Base-by-base conservation (phyloP, 176 grass and related monocot species). In the Musa troglodytarum region DNA sequence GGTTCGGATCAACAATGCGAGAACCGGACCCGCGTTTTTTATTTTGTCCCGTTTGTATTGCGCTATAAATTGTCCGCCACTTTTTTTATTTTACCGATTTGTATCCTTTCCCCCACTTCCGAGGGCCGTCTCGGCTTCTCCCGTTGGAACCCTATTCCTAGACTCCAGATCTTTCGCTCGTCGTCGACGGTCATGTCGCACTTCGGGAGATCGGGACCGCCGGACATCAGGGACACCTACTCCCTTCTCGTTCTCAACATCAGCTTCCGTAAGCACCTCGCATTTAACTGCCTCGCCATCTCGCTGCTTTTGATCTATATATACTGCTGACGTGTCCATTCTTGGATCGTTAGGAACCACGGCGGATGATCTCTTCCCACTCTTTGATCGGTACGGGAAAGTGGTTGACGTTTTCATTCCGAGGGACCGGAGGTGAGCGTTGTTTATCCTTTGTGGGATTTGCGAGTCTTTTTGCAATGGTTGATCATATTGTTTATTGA, bases 201-300 rank as follows among this genome's bases (percentile, higher is more conserved):
- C 78, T 98, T 98, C 69, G 90, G 95, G 0, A 85, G 95, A 63
- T 98, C 88, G 9, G 95, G 95, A 19, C 95, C 95, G 49, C 90
- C 95, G 29, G 84, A 83, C 63, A 94, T 98, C 69, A 89, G 54
- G 64, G 90, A 93, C 69, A 93, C 84, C 53, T 98, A 85, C 76
- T 98, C 95, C 15, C 95, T 98, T 61, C 95, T 98, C 80, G 95
- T 98, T 54, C 95, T 98, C 50, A 93, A 98, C 81, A 88, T 98
- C 80, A 89, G 83, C 83, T 98, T 98, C 80, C 95, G 90, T 98
- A 49, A 54, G 72, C 28, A 34, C 50, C 53, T 73, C 63, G 22
- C 10, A 22, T 61, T 61, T 77, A 21, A 13, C 29, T 71, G 25
- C 52, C 22, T 10, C 6, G 56, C 14, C 19, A 11, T 72, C 43